Base-by-base conservation (phyloP, 768 basidiomycete species). In the Floccularia luteovirens region DNA sequence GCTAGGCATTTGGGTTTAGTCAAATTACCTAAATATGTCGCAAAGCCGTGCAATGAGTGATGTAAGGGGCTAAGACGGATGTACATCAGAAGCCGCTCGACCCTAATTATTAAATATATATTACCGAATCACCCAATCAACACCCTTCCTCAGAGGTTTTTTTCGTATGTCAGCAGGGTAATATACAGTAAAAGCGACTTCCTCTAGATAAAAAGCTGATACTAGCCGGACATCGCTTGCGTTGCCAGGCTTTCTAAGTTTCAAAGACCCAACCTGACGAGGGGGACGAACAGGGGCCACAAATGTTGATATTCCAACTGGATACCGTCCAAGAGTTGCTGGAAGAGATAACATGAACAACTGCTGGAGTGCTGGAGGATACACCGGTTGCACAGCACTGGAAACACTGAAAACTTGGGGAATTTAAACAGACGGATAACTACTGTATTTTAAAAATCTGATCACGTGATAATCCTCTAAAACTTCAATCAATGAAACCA, bases 131-230 rank as follows among this genome's bases (percentile, higher is more conserved):
- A 82, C 48, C 82, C 82, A 83, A 41, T 66, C 46, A 22, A 79
- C 47, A 2, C 77, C 76, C 43, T 64, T 66, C 31, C 53, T 58
- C 5, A 49, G 46, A 5, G 36, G 32, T 24, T 45, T 53, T 34
- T 42, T 48, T 21, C 52, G 45, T 10, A 58, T 54, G 35, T 73
- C 64, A 5, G 77, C 70, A 21, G 83, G 82, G 51, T 85, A 85
- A 52, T 72, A 84, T 1, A 67, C 71, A 21, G 74, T 80, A 49
- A 80, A 85, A 0, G 70, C 69, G 22, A 82, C 68, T 54, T 85
- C 78, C 27, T 79, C 71, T 5, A 85, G 62, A 23, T 60, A 48
- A 22, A 86, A 57, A 0, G 75, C 78, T 16, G 66, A 62, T 14
- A 61, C 56, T 12, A 60, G 53, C 14, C 50, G 51, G 27, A 38